phyloP scores from a whole-genome alignment of 768 basidiomycete species.

The Astraeus odoratus region DNA sequence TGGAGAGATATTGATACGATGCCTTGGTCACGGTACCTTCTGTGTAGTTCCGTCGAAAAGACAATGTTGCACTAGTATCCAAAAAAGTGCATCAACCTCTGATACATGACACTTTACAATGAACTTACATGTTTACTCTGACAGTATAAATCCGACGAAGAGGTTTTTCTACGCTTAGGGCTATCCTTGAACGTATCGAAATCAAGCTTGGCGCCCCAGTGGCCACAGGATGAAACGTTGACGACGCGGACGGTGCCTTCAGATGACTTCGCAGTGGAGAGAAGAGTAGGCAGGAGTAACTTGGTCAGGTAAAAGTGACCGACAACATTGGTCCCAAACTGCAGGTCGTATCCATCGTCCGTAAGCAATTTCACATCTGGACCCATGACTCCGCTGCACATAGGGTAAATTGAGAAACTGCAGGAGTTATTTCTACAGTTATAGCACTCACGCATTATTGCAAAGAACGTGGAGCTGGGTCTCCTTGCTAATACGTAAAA shows the following conservation, averaged over 20 bases:
- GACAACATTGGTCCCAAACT: conserved; percentile 34
- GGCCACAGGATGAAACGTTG: conserved; percentile 25
- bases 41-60: conserved; percentile 36
- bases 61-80: conserved; percentile 44
- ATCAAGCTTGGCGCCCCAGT: conserved; percentile 15
- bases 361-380: conserved; percentile 26
- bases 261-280: conserved; percentile 23
- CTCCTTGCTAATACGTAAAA: conserved; percentile 14
- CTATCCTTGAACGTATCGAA: conserved; percentile 24
- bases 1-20: conserved; percentile 38
- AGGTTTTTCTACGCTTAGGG: conserved; percentile 11
- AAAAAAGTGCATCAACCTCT: too few relatives aligned
- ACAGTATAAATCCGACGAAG: conserved; percentile 7
- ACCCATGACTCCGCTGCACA: conserved; percentile 25
- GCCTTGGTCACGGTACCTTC: conserved; percentile 37
- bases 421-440: neutral
- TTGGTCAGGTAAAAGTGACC: conserved; percentile 32
- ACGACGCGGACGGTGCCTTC: conserved; percentile 31
- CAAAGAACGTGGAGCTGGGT: conserved; percentile 22
- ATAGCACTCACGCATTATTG: conserved; percentile 23
- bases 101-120: too few relatives aligned
- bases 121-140: conserved; percentile 30
- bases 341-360: conserved; percentile 34
- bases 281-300: conserved; percentile 29
- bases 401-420: neutral